Conservation (phyloP, 2,329 filamentous ascomycete genomes). For the Thermothelomyces thermophilus region DNA sequence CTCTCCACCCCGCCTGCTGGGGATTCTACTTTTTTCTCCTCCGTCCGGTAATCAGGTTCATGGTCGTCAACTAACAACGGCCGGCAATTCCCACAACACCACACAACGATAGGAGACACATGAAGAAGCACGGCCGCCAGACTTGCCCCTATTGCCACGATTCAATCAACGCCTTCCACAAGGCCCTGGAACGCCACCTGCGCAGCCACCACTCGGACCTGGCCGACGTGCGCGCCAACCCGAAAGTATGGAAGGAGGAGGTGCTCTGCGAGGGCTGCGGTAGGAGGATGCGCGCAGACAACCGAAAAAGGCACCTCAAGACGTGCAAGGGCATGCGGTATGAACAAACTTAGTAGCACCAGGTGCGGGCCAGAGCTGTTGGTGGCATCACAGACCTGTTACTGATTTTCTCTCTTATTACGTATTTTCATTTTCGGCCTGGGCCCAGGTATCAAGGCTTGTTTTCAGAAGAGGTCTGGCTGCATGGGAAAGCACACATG, state of each 20-base stretch:
- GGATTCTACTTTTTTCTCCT: too few relatives aligned
- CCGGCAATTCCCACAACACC: background rate
- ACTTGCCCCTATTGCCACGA: conserved; percentile 3
- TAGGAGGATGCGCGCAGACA: background rate
- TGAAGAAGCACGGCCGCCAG: conserved; percentile 2
- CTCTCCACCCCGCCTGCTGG: too few relatives aligned
- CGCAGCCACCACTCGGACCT: background rate
- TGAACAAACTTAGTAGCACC: too few relatives aligned
- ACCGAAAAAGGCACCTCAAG: conserved; percentile 1
- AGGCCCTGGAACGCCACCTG: conserved; percentile 13
- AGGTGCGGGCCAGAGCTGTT: too few relatives aligned
- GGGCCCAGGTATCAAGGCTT: too few relatives aligned
- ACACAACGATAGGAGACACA: conserved; percentile 1
- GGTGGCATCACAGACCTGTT: background rate
- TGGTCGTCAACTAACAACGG: background rate
- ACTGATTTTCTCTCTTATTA: too few relatives aligned
- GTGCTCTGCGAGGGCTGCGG: background rate
- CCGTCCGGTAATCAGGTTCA: background rate
- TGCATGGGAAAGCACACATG: too few relatives aligned
- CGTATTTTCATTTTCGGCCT: too few relatives aligned
- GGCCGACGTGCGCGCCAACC: background rate
- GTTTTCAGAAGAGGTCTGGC: too few relatives aligned
- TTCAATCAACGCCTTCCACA: conserved; percentile 4
- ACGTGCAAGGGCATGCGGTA: background rate
- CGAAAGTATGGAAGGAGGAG: background rate